Conservation (phyloP, 2,329 filamentous ascomycete genomes). For the Fonsecaea pedrosoi region DNA sequence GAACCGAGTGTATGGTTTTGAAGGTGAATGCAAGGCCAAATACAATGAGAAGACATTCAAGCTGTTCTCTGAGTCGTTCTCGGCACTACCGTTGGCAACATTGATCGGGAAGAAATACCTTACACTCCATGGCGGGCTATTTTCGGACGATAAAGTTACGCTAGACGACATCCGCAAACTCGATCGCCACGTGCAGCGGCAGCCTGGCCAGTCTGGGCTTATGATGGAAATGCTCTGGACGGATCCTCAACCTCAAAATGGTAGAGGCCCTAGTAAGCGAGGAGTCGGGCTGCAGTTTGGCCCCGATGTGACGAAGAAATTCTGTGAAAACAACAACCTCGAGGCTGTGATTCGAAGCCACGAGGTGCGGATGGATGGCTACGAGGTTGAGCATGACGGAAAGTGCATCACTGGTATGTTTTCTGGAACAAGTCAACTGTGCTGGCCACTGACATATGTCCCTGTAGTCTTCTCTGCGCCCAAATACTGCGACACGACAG, state of each 20-base stretch:
- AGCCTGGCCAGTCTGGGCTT: conserved; percentile 88
- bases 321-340: conserved; percentile 94
- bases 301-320: conserved; percentile 92
- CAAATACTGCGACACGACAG: conserved; percentile 95
- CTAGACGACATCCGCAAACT: conserved; percentile 94
- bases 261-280: conserved; percentile 92
- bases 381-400: conserved; percentile 95
- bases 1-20: conserved; percentile 98
- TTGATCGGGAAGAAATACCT: conserved; percentile 69
- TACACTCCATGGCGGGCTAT: conserved; percentile 41
- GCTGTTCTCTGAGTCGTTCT: conserved; percentile 97
- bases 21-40: conserved; percentile 97
- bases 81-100: conserved; percentile 87
- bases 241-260: conserved; percentile 84
- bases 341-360: conserved; percentile 96
- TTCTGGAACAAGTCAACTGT: conserved; percentile 26
- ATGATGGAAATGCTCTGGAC: conserved; percentile 99
- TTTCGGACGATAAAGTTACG: conserved; percentile 73
- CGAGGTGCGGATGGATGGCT: conserved; percentile 99
- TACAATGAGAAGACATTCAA: conserved; percentile 97
- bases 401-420: conserved; percentile 85
- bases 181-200: conserved; percentile 85
- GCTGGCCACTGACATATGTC: conserved; percentile 28
- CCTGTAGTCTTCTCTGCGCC: conserved; percentile 87
- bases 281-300: conserved; percentile 97